These are phyloP conservation scores for Coniochaeta pulveracea DNA, from an alignment of 2,329 filamentous ascomycete species.

Conservation along the genomic window DNA sequence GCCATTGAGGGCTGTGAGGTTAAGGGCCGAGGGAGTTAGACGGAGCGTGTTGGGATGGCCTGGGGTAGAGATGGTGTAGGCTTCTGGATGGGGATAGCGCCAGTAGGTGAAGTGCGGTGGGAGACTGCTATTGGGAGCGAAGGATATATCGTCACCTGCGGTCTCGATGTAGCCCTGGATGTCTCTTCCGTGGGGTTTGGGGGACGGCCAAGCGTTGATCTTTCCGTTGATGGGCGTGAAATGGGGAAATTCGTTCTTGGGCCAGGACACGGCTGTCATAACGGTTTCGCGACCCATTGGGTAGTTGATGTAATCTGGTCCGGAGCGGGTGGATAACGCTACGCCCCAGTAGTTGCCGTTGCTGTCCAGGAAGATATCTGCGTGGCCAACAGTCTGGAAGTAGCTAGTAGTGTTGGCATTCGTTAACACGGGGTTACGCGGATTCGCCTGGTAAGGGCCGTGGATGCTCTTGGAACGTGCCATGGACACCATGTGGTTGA, in stretches of 20 bases:
- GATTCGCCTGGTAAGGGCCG: conserved; percentile 31
- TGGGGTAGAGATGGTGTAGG: conserved; percentile 31
- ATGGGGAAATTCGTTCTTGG: conserved; percentile 19
- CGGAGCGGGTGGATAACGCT: conserved; percentile 27
- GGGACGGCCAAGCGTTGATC: conserved; percentile 14
- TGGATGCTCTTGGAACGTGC: conserved; percentile 27
- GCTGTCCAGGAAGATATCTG: conserved; percentile 42
- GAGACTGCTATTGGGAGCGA: conserved; percentile 25
- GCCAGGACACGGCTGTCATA: conserved; percentile 26
- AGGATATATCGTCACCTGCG: conserved; percentile 17
- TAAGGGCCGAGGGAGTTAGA: conserved; percentile 34
- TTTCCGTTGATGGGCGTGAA: conserved; percentile 22
- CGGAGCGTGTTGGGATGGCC: conserved; percentile 30
- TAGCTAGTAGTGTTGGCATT: conserved; percentile 29
- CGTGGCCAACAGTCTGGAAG: conserved; percentile 44
- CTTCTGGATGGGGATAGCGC: conserved; percentile 34
- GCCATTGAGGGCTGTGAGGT: conserved; percentile 41
- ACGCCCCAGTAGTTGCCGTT: conserved; percentile 28
- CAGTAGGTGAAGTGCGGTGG: conserved; percentile 46
- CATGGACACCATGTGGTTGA: conserved; percentile 36
- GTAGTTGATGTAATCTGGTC: conserved; percentile 23
- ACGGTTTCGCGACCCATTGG: conserved; percentile 33
- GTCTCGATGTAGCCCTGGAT: conserved; percentile 14
- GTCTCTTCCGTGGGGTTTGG: conserved; percentile 7
- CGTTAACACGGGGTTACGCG: conserved; percentile 32